These are phyloP conservation scores for Saccharomyces pastorianus DNA, from an alignment of 1,139 yeast species.

Conservation along the genomic window DNA sequence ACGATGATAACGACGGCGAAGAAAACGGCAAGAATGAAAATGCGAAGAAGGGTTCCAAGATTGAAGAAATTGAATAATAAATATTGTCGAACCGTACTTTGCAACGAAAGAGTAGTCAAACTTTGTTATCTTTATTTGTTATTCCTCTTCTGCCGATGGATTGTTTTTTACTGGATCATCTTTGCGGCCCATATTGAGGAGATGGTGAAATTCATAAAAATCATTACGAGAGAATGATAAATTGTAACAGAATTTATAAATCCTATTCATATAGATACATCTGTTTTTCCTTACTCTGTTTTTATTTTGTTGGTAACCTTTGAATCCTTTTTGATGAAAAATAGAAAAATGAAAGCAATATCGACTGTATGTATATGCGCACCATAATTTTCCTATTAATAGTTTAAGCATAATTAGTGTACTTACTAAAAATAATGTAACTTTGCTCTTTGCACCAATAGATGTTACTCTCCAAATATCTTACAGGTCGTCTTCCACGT, in stretches of 20 bases:
- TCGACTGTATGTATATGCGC: background rate
- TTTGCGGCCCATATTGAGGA: background rate
- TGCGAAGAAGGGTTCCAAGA: slow-evolving; percentile 16
- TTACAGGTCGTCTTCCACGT: slow-evolving; percentile 59
- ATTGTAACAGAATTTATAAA: background rate
- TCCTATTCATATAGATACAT: background rate
- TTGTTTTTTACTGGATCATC: background rate
- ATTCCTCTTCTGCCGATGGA: slow-evolving; percentile 3
- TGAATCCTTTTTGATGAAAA: background rate
- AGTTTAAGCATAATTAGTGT: background rate
- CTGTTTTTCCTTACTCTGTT: background rate
- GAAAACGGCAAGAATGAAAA: slow-evolving; percentile 27
- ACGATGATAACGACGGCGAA: slow-evolving; percentile 30
- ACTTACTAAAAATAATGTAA: background rate
- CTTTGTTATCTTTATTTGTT: slow-evolving; percentile 3
- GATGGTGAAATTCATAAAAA: background rate
- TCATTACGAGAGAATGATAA: background rate
- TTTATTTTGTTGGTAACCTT: background rate
- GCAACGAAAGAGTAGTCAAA: background rate
- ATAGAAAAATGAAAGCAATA: background rate
- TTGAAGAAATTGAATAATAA: slow-evolving; percentile 17
- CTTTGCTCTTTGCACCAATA: background rate
- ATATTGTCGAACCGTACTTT: background rate
- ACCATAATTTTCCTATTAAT: background rate
- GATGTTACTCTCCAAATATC: slow-evolving; percentile 35